Evolutionary conservation across 306 rosid species (phyloP), one percentile per base, ranked within the genome.

Genomic region (Prunus fruticosa): DNA sequence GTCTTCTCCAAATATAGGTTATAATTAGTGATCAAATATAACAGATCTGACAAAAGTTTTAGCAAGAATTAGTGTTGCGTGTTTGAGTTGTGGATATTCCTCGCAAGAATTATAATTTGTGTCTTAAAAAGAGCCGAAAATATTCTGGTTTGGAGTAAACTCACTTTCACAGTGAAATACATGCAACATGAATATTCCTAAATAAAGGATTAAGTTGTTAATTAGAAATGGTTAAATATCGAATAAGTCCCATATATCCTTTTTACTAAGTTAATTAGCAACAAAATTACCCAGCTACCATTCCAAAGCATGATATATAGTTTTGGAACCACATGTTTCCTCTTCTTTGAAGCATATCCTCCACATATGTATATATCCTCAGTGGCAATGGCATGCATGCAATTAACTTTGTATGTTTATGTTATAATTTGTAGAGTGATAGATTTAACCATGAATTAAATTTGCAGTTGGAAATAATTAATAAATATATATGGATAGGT

Each of bases 31-130:
- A 34, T 34, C 8, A 34, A 34, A 34, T 38, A 38, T 38, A 11
- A n/a, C 27, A n/a, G 22, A 57, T 20, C 28, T 57, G 11, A 23
- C 30, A 57, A 11, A 57, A 20, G 15, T 14, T 57, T 20, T 25
- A 20, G 20, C 62, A 56, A 19, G 62, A 56, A 56, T 25, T 56
- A 56, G 23, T 57, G 13, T 57, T 23, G 28, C 16, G 30, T 57
- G n/a, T 57, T 57, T 20, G 23, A 77, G 62, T 69, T 67, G 46
- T 63, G 90, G 79, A 86, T 84, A 88, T 80, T 84, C 86, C 76
- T 58, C 65, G 28, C 62, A 60, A 38, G 8, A 73, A 56, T 83
- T 60, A 10, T 57, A 23, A 45, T 51, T 73, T 47, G 32, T 64
- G 74, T 65, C 57, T 50, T 73, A 60, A 74, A 50, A 85, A 79